Percentiles rank a stretch among this genome's conserved stretches.
These are phyloP conservation scores for Pseudogymnoascus sp. DNA, from an alignment of 2,329 filamentous ascomycete genomes.

Conservation along the genomic window DNA sequence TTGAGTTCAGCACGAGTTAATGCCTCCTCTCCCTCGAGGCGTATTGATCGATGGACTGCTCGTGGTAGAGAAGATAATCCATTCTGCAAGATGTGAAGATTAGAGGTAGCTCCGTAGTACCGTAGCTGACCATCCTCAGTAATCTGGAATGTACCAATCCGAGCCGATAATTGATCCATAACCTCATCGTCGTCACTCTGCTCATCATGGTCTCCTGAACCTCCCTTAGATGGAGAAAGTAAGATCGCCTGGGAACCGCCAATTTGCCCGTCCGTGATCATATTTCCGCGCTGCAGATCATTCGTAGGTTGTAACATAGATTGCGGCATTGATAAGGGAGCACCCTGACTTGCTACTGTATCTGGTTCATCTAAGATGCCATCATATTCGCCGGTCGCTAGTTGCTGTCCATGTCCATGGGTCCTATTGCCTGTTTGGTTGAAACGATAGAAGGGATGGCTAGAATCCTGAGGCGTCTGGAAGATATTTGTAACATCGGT, in stretches of 20 bases:
- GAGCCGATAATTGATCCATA: constrained; percentile 15
- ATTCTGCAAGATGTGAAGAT: constrained; percentile 13
- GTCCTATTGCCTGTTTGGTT: not conserved
- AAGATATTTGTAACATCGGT: constrained; percentile 1
- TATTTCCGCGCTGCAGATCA: not conserved
- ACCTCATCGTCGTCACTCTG: constrained; percentile 2
- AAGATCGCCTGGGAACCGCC: not conserved
- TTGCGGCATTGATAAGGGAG: not conserved
- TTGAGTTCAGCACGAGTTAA: constrained; percentile 10
- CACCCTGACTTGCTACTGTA: not conserved
- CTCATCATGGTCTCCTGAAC: not conserved
- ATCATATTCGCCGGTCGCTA: not conserved
- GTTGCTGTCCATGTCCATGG: not conserved
- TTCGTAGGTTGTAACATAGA: not conserved
- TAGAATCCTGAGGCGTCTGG: not conserved
- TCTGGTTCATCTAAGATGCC: not conserved
- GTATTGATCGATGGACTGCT: constrained; percentile 6
- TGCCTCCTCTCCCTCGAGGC: constrained; percentile 10
- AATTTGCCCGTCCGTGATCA: not conserved
- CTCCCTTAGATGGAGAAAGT: not conserved
- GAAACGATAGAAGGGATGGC: not conserved
- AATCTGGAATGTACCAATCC: constrained; percentile 13
- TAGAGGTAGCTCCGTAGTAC: constrained; percentile 15
- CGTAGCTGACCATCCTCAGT: constrained; percentile 15
- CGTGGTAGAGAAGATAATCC: constrained; percentile 3